Base-by-base conservation (phyloP, 805 yeast genomes). In the Pichia manshurica region DNA sequence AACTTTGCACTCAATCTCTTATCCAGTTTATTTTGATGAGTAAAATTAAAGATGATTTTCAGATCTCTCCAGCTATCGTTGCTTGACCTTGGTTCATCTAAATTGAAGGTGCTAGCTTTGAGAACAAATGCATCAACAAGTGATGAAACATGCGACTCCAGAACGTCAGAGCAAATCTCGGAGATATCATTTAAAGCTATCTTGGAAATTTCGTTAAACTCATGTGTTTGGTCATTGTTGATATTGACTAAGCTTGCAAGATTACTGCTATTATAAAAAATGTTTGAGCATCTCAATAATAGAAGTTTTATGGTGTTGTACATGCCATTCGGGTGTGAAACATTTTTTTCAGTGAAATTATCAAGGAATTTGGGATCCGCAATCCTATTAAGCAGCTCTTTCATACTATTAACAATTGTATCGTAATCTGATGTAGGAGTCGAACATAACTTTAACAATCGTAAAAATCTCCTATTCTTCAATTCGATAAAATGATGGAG, bases 211-310 rank as follows among this genome's bases (percentile, higher is more conserved):
- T 62, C 44, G 36, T 58, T 53, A 12, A 62, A 54, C 40, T 62
- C 58, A 5, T 55, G 45, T 3, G 31, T 15, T 2, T 62, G 42
- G 43, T 75, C 69, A 46, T 69, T 72, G 5, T 77, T 66, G 32
- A 70, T 56, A 17, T 65, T 71, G n/a, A 85, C 63, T 4, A 86
- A 64, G 16, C 77, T 70, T 0, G 75, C 63, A 17, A 87, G 69
- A 56, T 79, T 84, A 19, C 87, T 76, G 55, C 76, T 74, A 66
- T 87, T 89, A 63, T 75, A 84, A 20, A 82, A 59, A 3, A 84
- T 63, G 29, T 76, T 70, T 0, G 90, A 74, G 0, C 83, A 63
- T 53, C 96, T 71, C 54, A 78, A 81, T 32, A 85, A 56, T 22
- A 88, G 57, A 2, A 84, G 63, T 54, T 79, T 76, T 50, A 87